These are phyloP conservation scores for Metschnikowia reukaufii DNA, from an alignment of 805 yeast genomes.

Conservation along the genomic window DNA sequence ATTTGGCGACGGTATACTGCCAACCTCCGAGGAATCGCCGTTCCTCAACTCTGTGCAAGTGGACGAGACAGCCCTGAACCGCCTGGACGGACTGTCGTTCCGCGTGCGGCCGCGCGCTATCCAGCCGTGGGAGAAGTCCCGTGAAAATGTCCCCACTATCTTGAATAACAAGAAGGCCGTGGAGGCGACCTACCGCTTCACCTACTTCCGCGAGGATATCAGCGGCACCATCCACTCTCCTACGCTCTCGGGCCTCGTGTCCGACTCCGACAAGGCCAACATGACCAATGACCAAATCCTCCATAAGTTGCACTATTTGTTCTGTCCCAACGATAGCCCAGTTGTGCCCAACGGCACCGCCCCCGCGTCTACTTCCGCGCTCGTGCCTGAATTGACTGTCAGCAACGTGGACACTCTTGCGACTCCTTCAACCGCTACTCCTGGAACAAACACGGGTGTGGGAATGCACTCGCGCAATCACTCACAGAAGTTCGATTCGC, in stretches of 20 bases:
- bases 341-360: neutral
- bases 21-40: conserved; percentile 28
- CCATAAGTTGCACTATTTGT: conserved; percentile 10
- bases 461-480: conserved; percentile 1
- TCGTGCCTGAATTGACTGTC: neutral
- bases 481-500: conserved; percentile 8
- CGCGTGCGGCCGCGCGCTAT: conserved; percentile 73
- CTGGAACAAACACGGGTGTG: neutral
- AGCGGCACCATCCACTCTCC: conserved; percentile 90
- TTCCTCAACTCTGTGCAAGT: conserved; percentile 30
- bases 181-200: conserved; percentile 58
- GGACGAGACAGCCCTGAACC: conserved; percentile 33
- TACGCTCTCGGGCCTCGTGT: conserved; percentile 69
- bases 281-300: conserved; percentile 14
- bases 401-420: neutral
- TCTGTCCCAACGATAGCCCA: conserved; percentile 7
- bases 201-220: conserved; percentile 88
- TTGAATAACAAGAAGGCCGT: conserved; percentile 31
- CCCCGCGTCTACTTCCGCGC: neutral
- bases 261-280: conserved; percentile 11
- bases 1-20: conserved; percentile 13
- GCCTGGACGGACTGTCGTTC: conserved; percentile 42
- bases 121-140: conserved; percentile 66
- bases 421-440: neutral
- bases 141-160: conserved; percentile 32